A percentile compares a stretch with the other conserved stretches of the same genome.
Evolutionary conservation across 2,329 filamentous ascomycete genomes (phyloP).

Genomic region (Aureobasidium sp.): DNA sequence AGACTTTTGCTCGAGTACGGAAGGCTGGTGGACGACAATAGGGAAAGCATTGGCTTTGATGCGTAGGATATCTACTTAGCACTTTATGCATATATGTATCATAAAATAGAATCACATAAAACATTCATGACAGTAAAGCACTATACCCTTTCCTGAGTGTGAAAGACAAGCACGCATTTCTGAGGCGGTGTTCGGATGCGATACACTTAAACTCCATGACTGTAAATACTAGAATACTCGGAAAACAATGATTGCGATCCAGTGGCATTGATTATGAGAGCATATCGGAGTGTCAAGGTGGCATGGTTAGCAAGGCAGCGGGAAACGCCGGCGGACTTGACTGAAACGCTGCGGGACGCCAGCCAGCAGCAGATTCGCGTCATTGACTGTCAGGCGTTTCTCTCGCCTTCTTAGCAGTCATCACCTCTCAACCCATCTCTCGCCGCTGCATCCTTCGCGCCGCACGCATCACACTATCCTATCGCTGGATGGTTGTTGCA

Average conservation of each 20-base stretch:
- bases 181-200: too few species aligned
- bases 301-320: not conserved
- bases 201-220: too few species aligned
- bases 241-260: not conserved
- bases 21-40: slow-evolving; percentile 36
- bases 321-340: not conserved
- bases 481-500: slow-evolving; percentile 2
- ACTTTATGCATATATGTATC: not conserved
- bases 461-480: not conserved
- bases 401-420: slow-evolving; percentile 5
- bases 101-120: not conserved
- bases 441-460: not conserved
- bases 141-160: too few species aligned
- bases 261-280: not conserved
- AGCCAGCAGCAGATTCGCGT: slow-evolving; percentile 1
- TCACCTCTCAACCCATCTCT: not conserved
- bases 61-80: not conserved
- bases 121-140: too few species aligned
- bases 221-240: not conserved
- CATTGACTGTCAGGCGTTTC: slow-evolving; percentile 5
- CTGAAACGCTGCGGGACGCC: not conserved
- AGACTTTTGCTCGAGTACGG: slow-evolving; percentile 52
- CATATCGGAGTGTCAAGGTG: not conserved
- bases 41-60: slow-evolving; percentile 33
- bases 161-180: too few species aligned